phyloP scores from a whole-genome alignment of 73 alveolate species.

The Durusdinium trenchii region DNA sequence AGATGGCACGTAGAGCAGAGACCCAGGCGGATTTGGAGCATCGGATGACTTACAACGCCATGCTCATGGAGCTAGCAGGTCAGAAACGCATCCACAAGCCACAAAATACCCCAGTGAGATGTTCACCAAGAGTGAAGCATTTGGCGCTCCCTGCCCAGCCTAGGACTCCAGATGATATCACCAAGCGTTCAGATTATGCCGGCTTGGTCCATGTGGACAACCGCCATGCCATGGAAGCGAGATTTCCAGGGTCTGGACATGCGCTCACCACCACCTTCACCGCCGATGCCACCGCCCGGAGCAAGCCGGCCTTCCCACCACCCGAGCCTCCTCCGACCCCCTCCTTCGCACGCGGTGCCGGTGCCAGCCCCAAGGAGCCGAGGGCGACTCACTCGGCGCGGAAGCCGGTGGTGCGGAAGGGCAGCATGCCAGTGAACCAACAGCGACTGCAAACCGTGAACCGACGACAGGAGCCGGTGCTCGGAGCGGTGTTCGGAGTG shows the following conservation, averaged over 20 bases:
- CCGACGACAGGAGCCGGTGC: slow-evolving; percentile 64
- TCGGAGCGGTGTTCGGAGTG: too few species aligned
- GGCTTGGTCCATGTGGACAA: slow-evolving; percentile 90
- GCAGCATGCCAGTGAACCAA: slow-evolving; percentile 44
- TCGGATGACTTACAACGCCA: slow-evolving; percentile 92
- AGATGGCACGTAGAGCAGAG: slow-evolving; percentile 70
- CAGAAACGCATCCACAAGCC: slow-evolving; percentile 34
- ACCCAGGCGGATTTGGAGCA: slow-evolving; percentile 91
- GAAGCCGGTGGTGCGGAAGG: slow-evolving; percentile 29
- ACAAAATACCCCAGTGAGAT: neutral
- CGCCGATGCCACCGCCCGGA: slow-evolving; percentile 10
- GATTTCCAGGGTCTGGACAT: slow-evolving; percentile 73
- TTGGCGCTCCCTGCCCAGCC: slow-evolving; percentile 40
- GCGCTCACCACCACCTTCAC: slow-evolving; percentile 43
- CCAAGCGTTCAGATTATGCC: slow-evolving; percentile 70
- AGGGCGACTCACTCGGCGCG: neutral
- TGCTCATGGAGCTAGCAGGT: slow-evolving; percentile 90
- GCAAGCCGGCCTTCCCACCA: slow-evolving; percentile 87
- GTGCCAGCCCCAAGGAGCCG: neutral
- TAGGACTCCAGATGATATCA: slow-evolving; percentile 35
- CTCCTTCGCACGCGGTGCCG: neutral
- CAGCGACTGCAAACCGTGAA: slow-evolving; percentile 34
- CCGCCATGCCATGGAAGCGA: slow-evolving; percentile 60
- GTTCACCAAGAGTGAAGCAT: neutral
- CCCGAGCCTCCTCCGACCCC: slow-evolving; percentile 84